A percentile compares a stretch with the other conserved stretches of the same genome.
These are phyloP conservation scores for Mortierella sp. DNA, from an alignment of 371 early-diverging fungal genomes.

Conservation along the genomic window DNA sequence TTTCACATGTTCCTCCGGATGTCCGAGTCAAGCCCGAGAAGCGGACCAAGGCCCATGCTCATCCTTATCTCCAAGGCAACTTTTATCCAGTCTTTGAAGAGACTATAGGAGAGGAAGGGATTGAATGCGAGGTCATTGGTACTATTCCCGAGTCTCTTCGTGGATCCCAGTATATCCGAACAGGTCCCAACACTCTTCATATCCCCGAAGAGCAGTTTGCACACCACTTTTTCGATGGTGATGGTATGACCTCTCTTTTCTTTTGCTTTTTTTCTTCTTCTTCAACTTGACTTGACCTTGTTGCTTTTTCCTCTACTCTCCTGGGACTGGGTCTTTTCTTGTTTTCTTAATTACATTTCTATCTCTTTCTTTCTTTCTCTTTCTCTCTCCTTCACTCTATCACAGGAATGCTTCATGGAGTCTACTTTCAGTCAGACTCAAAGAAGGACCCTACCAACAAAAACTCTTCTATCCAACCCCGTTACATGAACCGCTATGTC, in stretches of 20 bases:
- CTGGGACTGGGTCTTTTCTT: neutral
- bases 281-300: neutral
- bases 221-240: constrained; percentile 9
- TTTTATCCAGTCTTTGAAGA: constrained; percentile 11
- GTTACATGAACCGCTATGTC: constrained; percentile 6
- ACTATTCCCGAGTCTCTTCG: neutral
- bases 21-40: neutral
- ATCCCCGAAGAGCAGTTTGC: neutral
- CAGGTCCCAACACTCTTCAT: constrained; percentile 8
- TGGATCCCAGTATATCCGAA: constrained; percentile 6
- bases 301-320: neutral
- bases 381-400: neutral
- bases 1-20: too few species aligned
- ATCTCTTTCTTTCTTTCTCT: neutral
- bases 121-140: neutral
- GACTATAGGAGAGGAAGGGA: neutral
- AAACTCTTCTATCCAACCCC: neutral
- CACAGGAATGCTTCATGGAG: constrained; percentile 4
- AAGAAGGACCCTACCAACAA: neutral
- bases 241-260: neutral
- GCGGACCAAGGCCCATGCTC: constrained; percentile 2
- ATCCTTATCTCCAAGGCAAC: constrained; percentile 5
- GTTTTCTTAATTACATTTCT: neutral
- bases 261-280: neutral
- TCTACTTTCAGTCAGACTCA: neutral